Base-by-base conservation (phyloP, 2,329 filamentous ascomycete species). In the Colletotrichum sp. region DNA sequence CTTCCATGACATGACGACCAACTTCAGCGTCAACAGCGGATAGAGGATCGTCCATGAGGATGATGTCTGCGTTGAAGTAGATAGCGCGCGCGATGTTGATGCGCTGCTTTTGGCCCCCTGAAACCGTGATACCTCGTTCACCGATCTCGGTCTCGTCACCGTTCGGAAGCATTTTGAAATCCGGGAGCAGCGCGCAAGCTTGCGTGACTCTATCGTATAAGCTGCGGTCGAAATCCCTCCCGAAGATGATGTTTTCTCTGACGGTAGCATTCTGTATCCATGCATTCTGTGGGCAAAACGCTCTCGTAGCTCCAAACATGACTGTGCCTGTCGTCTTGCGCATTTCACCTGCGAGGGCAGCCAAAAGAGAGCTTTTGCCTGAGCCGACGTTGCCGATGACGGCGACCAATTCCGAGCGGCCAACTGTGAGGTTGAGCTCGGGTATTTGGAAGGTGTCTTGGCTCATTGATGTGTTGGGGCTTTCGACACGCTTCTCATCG, bases 261-360 rank as follows among this genome's bases (percentile, higher is more conserved):
- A 98, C 90, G 1, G 93, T 95, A 0, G 95, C 90, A 81, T 98
- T 99, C 82, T 99, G 96, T 63, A 99, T 98, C 96, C 96, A 99
- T 0, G 96, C 95, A 81, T 98, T 98, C 82, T 99, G 96, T 0
- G 96, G 96, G 79, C 96, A 98, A 81, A 98, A 98, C 0, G 96
- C 95, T 77, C 96, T 90, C 4, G 92, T 93, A 0, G 95, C 95
- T 49, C 96, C 95, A 79, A 97, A 90, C 0, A 91, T 90, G 6
- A 98, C 90, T 44, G 93, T 89, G 15, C 96, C 96, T 6, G 85
- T 87, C 0, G 94, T 97, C 83, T 93, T 94, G 52, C 95, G 92
- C 96, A 99, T 99, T 78, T 99, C 96, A 30, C 96, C 96, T 2
- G 96, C 96, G 60, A 99, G 86, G 1, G 96, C 95, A 39, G 95